Conservation (phyloP, 2,329 filamentous ascomycete genomes). For the Colletotrichum melonis region DNA sequence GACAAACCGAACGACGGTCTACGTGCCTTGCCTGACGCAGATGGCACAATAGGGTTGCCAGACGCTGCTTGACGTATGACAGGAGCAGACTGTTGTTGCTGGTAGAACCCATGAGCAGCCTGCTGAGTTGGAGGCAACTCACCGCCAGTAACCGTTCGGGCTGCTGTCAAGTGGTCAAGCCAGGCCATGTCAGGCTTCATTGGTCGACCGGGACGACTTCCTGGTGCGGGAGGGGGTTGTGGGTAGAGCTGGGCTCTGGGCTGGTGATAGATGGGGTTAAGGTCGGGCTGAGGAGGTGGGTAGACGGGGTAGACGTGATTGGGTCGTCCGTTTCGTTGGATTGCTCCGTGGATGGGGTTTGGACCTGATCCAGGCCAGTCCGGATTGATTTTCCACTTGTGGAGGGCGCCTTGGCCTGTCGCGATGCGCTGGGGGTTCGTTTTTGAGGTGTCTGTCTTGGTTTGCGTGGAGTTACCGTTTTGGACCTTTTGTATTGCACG, state of each 20-base stretch:
- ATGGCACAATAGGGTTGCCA: background rate
- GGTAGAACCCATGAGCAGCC: background rate
- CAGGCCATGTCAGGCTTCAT: slow-evolving; percentile 23
- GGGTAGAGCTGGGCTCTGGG: background rate
- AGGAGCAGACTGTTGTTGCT: background rate
- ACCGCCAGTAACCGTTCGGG: background rate
- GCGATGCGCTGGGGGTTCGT: background rate
- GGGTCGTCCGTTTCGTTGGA: background rate
- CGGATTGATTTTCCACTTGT: background rate
- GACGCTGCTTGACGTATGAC: background rate
- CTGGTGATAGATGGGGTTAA: slow-evolving; percentile 1
- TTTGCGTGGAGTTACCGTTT: slow-evolving; percentile 4
- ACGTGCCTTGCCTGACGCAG: background rate
- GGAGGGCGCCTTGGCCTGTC: background rate
- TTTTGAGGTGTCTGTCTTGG: background rate
- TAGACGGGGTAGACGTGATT: background rate
- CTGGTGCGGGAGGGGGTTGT: background rate
- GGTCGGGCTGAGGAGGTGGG: background rate
- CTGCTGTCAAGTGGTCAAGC: slow-evolving; percentile 14
- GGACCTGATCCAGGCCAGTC: background rate
- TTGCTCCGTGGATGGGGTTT: background rate
- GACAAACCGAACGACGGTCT: background rate
- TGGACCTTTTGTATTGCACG: background rate
- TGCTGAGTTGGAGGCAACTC: background rate
- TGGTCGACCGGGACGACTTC: background rate